These are phyloP conservation scores for Fusarium staphyleae DNA, from an alignment of 2,329 filamentous ascomycete genomes.

Conservation along the genomic window DNA sequence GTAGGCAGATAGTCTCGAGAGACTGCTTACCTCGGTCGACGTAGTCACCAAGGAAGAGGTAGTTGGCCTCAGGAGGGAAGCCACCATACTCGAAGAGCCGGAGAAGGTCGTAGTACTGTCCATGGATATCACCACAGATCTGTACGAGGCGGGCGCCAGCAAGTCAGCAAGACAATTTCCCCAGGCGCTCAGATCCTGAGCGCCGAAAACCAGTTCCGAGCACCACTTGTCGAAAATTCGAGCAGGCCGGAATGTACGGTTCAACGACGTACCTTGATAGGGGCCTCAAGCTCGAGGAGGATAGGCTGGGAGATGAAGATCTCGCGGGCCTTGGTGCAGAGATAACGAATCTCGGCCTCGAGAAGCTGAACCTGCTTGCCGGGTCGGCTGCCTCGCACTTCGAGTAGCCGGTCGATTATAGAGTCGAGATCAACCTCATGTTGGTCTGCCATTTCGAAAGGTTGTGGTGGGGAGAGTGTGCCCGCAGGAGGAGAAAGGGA, in stretches of 20 bases:
- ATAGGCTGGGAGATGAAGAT: conserved; percentile 99
- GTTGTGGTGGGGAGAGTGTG: conserved; percentile 49
- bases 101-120: conserved; percentile 97
- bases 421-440: conserved; percentile 98
- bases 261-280: conserved; percentile 82
- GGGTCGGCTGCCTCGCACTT: conserved; percentile 96
- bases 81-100: conserved; percentile 98
- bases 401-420: conserved; percentile 97
- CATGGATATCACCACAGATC: conserved; percentile 99
- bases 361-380: conserved; percentile 98
- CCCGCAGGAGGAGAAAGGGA: conserved; percentile 47
- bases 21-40: conserved; percentile 99
- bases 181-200: background rate
- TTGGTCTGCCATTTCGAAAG: conserved; percentile 65
- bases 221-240: conserved; percentile 1
- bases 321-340: conserved; percentile 98
- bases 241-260: conserved; percentile 3
- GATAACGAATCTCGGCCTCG: conserved; percentile 93
- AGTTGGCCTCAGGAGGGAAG: conserved; percentile 98
- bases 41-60: conserved; percentile 98
- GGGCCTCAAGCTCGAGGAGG: conserved; percentile 94
- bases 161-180: conserved; percentile 25
- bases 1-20: conserved; percentile 95
- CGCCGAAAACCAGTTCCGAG: background rate
- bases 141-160: conserved; percentile 49